Conservation (phyloP, 2,329 filamentous ascomycete species). For the Pleoardoris graminearum region DNA sequence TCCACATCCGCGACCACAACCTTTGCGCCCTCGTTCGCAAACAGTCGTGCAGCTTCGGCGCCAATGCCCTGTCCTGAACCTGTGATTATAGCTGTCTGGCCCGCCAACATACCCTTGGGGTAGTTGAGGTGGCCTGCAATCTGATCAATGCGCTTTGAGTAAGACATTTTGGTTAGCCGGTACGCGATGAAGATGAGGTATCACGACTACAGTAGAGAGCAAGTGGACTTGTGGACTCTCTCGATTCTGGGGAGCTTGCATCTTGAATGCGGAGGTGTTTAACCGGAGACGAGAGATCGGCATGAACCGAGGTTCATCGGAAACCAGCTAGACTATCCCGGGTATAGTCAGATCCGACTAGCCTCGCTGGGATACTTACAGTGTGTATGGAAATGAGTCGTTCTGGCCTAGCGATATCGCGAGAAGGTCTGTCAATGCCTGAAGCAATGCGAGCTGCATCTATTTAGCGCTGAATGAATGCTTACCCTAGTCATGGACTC, state of each 20-base stretch:
- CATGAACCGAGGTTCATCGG: constrained; percentile 4
- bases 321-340: not conserved
- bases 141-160: constrained; percentile 62
- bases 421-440: no score
- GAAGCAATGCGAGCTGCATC: no score
- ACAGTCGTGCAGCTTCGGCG: constrained; percentile 78
- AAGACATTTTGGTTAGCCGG: constrained; percentile 6
- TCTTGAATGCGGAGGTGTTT: constrained; percentile 4
- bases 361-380: not conserved
- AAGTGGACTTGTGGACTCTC: not conserved
- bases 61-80: constrained; percentile 87
- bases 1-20: constrained; percentile 86
- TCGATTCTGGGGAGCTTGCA: not conserved
- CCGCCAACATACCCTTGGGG: constrained; percentile 75
- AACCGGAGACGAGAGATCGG: constrained; percentile 2
- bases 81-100: constrained; percentile 85
- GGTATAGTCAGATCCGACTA: not conserved
- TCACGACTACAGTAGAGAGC: not conserved
- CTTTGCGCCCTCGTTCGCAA: constrained; percentile 85
- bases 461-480: not conserved
- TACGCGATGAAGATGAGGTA: not conserved
- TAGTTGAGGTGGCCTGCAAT: constrained; percentile 80
- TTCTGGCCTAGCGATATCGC: no score
- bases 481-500: not conserved
- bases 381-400: not conserved